Percentiles rank a stretch among this genome's conserved stretches.
Conservation (phyloP, 78 protist species). For the Thecamonas trahens region DNA sequence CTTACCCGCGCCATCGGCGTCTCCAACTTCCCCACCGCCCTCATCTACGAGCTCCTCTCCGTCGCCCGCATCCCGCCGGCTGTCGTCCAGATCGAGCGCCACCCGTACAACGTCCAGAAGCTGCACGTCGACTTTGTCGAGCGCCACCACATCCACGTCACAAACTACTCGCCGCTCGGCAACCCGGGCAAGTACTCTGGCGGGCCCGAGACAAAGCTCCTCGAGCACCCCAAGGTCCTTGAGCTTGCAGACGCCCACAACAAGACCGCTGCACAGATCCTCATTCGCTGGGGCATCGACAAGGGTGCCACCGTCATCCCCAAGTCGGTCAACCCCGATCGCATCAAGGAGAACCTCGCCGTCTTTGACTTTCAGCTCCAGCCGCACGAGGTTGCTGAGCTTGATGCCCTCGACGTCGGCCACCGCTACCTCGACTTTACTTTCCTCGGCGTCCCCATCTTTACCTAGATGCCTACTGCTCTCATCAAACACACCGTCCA, state of each 20-base stretch:
- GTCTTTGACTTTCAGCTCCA: neutral
- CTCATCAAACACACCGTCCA: no score
- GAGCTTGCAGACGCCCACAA: conserved; percentile 12
- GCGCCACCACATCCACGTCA: conserved; percentile 25
- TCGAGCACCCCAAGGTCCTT: neutral
- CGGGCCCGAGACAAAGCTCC: neutral
- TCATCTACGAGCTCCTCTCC: conserved; percentile 20
- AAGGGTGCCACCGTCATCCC: conserved; percentile 22
- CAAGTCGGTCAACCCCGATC: conserved; percentile 5
- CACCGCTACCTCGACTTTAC: no score
- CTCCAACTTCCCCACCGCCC: conserved; percentile 28
- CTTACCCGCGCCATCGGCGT: conserved; percentile 48
- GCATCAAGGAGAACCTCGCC: conserved; percentile 9
- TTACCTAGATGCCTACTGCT: no score
- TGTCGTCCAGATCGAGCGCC: conserved; percentile 66
- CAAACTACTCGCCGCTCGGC: conserved; percentile 57
- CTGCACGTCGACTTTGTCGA: conserved; percentile 17
- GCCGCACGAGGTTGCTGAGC: neutral
- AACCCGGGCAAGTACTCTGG: neutral
- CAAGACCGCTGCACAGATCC: conserved; percentile 32
- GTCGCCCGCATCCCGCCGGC: conserved; percentile 39
- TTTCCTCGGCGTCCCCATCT: no score
- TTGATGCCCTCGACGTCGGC: neutral
- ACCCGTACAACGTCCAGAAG: conserved; percentile 55
- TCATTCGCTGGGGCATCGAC: conserved; percentile 21